phyloP scores from a whole-genome alignment of 176 grass and related monocot species.

The Areca catechu region DNA sequence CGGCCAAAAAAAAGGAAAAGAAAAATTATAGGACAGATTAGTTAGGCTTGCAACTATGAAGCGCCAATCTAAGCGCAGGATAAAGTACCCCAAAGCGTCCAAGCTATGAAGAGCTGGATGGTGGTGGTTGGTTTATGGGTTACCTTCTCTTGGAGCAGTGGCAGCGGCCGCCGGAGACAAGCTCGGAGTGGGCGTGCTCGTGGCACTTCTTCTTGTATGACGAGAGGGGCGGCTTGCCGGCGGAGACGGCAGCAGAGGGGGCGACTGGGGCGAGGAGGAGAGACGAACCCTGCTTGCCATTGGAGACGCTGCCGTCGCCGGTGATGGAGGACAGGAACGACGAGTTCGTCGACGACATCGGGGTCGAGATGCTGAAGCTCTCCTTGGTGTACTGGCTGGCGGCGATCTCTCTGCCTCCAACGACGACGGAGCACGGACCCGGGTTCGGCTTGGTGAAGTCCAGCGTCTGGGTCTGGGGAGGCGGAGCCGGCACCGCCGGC shows the following conservation, averaged over 20 bases:
- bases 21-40: too few relatives aligned
- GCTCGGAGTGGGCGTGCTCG: conserved; percentile 8
- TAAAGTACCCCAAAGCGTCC: too few relatives aligned
- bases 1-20: too few relatives aligned
- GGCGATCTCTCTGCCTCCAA: neutral
- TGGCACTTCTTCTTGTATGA: conserved; percentile 7
- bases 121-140: neutral
- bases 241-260: neutral
- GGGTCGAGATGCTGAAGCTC: conserved; percentile 14
- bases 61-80: too few relatives aligned
- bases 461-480: neutral
- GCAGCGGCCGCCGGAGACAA: conserved; percentile 7
- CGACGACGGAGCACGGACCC: too few relatives aligned
- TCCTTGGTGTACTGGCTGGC: neutral
- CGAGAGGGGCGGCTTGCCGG: conserved; percentile 11
- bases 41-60: too few relatives aligned
- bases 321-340: conserved; percentile 18
- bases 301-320: conserved; percentile 14
- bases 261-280: neutral
- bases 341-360: conserved; percentile 12
- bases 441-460: neutral
- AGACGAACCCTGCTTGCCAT: neutral
- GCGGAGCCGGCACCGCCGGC: neutral
- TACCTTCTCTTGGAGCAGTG: conserved; percentile 22
- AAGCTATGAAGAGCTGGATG: neutral